Evolutionary conservation across 2,329 filamentous ascomycete genomes (phyloP), one percentile per base, ranked within the genome.

Genomic region (Alternaria ethzedia): DNA sequence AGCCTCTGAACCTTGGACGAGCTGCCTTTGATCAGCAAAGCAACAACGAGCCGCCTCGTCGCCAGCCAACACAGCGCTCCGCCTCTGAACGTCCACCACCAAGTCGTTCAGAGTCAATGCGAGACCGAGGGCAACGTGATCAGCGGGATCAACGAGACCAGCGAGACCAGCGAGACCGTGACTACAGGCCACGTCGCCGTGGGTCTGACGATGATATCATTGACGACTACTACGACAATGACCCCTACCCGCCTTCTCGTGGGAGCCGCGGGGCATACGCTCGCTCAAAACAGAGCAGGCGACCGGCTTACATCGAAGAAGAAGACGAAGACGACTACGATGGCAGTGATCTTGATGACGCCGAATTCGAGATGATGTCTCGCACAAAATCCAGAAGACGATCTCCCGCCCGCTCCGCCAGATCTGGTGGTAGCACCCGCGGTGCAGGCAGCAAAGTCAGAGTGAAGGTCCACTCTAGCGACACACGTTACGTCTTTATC

Each of bases 401-500:
- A 72, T 83, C 72, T 78, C 86, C 75, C 81, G 83, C 51, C 75
- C 81, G 77, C 54, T 78, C 76, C 13, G 70, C 68, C 12, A 75
- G 72, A 13, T 77, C 78, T 11, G 69, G 69, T 50, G 75, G 78
- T 10, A 75, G 76, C 47, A 87, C 88, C 1, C 91, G 93, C 7
- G 71, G 69, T 30, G 61, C 64, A 28, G 84, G 96, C 61, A 88
- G 88, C 66, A 83, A 94, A 80, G 89, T 98, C 68, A 89, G 94
- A 41, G 89, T 97, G 78, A 99, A 99, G 83, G 94, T 97, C 2
- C 94, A 98, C 76, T 89, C 86, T 4, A 82, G 88, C 2, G 96
- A 99, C 75, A 96, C 94, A 30, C 90, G 96, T 64, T 97, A 97
- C 79, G 91, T 98, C 68, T 94, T 97, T 87, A 89, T 97, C 57